Evolutionary conservation across 768 basidiomycete genomes (phyloP), one percentile per base, ranked within the genome.

Genomic region (Leucocoprinus leucothites): DNA sequence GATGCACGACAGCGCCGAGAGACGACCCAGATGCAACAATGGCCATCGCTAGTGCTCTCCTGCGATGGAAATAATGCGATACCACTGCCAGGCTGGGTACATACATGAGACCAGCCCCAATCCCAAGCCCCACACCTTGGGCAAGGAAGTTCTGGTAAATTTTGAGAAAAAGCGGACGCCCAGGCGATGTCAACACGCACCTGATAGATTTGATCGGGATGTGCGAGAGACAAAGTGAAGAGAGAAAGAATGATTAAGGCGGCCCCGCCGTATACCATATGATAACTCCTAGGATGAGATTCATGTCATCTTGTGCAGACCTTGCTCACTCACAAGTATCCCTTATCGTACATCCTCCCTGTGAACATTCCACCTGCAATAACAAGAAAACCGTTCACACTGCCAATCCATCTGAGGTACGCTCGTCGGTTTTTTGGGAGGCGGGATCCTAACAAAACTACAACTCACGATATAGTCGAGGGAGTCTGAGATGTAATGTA

Each of bases 101-200:
- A 55, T 73, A 78, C 16, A 75, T 62, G 18, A 79, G 50, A 0
- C 80, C 81, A 3, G 69, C 64, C 14, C 73, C 74, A 5, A 80
- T 61, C 1, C 81, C 81, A 42, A 75, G 67, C 1, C 75, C 78
- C 5, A 81, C 55, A n/a, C 74, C 79, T 64, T 82, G 79, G 0
- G 74, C 59, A 13, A 82, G 69, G 61, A 80, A 78, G 14, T 74
- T 62, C 67, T 77, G 64, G 16, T 3, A 9, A 3, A 2, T 18
- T 21, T 8, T 34, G 26, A 48, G 25, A 46, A 38, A 46, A 26
- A 22, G 9, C 11, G 24, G 8, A n/a, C 9, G 7, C n/a, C 24
- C 44, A 36, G 8, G 21, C 8, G 18, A 45, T 3, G 26, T 40
- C 9, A 18, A 16, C 25, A 9, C 31, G 40, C 22, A 70, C 70